Percentiles rank a stretch among this genome's conserved stretches.
Conservation (phyloP, 305 asterid species). For the Fraxinus sp. region DNA sequence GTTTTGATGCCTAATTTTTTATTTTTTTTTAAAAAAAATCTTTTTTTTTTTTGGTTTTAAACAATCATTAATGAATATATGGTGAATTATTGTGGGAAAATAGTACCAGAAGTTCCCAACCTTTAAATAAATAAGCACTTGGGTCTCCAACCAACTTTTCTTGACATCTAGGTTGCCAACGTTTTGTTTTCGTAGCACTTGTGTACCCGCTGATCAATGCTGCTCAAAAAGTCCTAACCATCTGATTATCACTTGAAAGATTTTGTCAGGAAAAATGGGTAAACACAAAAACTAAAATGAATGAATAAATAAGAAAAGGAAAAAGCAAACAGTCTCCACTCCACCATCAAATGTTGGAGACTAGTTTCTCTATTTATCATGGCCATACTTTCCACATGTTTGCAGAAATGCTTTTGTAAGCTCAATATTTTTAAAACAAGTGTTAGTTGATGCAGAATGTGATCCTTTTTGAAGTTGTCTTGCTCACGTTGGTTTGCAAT, state of each 20-base stretch:
- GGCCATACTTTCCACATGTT: background rate
- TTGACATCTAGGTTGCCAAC: background rate
- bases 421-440: background rate
- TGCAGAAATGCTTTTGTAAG: background rate
- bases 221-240: background rate
- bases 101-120: background rate
- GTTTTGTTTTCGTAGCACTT: background rate
- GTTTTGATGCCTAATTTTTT: background rate
- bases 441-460: background rate
- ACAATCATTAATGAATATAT: background rate
- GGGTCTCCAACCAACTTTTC: background rate
- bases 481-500: slow-evolving; percentile 3
- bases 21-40: background rate
- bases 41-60: background rate
- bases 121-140: background rate
- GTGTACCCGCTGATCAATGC: background rate
- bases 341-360: background rate
- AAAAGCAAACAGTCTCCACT: background rate
- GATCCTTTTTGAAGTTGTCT: background rate
- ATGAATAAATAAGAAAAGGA: background rate
- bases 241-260: background rate
- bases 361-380: background rate
- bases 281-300: background rate
- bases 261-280: background rate
- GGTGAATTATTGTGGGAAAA: background rate